These are phyloP conservation scores for Avena insularis DNA, from an alignment of 176 grass and related monocot genomes.

Conservation along the genomic window DNA sequence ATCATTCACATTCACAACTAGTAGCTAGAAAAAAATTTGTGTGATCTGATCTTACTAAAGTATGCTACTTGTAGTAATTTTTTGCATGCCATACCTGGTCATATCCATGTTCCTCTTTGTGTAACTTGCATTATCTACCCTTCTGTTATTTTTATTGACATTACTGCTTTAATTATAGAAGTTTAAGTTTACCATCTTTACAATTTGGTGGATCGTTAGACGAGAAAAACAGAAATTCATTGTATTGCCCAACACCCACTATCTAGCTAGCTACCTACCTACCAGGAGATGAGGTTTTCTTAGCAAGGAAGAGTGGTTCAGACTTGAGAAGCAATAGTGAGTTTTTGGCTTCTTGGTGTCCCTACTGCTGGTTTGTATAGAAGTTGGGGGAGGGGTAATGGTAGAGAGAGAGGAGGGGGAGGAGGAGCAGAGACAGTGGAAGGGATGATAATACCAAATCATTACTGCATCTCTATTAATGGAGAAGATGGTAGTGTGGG, in stretches of 20 bases:
- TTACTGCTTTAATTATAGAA: too few species aligned
- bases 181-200: too few species aligned
- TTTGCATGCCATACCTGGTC: neutral
- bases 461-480: slow-evolving; percentile 49
- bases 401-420: neutral
- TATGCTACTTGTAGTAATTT: neutral
- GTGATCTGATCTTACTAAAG: neutral
- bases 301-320: slow-evolving; percentile 32
- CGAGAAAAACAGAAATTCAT: too few species aligned
- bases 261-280: slow-evolving; percentile 1
- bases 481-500: slow-evolving; percentile 39
- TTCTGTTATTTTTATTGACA: too few species aligned
- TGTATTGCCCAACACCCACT: slow-evolving; percentile 17
- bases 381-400: too few species aligned
- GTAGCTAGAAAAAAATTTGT: neutral
- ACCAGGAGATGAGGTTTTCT: slow-evolving; percentile 37
- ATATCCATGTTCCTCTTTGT: neutral
- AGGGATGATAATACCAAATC: slow-evolving; percentile 52
- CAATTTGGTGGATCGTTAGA: too few species aligned
- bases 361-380: slow-evolving; percentile 54
- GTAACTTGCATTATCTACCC: too few species aligned
- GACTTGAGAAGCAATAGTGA: slow-evolving; percentile 27
- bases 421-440: neutral
- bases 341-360: slow-evolving; percentile 36
- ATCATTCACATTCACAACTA: neutral